A percentile compares a stretch with the other conserved stretches of the same genome.
Evolutionary conservation across 495 filamentous ascomycete genomes (phyloP).

Genomic region (Xylaria flabelliformis): DNA sequence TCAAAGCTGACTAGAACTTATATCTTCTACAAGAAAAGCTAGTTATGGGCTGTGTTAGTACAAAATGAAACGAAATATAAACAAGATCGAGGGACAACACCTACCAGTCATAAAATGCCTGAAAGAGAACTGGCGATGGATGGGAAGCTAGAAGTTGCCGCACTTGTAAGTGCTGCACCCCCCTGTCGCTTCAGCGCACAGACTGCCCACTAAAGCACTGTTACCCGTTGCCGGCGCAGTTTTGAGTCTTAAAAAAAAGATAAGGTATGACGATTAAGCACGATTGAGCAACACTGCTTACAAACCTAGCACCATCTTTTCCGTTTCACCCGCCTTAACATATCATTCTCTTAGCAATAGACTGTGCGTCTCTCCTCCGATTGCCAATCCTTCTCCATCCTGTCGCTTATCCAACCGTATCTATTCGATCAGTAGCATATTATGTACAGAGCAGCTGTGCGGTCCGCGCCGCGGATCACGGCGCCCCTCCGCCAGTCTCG

Average conservation of each 20-base stretch:
- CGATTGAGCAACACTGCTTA: neutral
- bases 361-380: neutral
- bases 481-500: slow-evolving; percentile 45
- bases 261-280: slow-evolving; percentile 20
- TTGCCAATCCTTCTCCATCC: neutral
- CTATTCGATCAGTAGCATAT: slow-evolving; percentile 23
- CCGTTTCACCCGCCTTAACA: slow-evolving; percentile 13
- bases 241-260: neutral
- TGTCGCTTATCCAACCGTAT: neutral
- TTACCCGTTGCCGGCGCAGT: neutral
- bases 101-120: neutral
- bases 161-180: neutral
- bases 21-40: neutral
- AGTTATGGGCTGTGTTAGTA: neutral
- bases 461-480: slow-evolving; percentile 60
- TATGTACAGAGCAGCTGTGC: slow-evolving; percentile 69
- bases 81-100: neutral
- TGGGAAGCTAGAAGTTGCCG: neutral
- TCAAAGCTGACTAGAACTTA: neutral
- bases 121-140: neutral
- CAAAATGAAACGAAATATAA: neutral
- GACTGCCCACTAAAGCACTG: neutral
- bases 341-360: neutral
- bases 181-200: neutral
- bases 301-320: slow-evolving; percentile 22